phyloP scores from a whole-genome alignment of 129 eudicot genomes.

The Deinandra increscens region DNA sequence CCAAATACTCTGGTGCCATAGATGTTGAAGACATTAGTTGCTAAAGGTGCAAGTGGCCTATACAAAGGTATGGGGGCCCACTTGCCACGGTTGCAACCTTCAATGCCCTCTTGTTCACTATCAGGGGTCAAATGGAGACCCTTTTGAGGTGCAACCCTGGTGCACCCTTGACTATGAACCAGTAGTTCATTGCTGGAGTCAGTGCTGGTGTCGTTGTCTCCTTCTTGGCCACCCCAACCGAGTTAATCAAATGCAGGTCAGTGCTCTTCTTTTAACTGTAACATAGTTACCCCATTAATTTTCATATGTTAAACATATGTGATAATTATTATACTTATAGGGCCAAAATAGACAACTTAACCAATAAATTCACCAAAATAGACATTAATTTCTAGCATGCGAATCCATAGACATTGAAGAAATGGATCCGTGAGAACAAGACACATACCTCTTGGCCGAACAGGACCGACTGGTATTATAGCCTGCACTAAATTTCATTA shows the following conservation, averaged over 20 bases:
- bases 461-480: no score
- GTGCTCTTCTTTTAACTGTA: neutral
- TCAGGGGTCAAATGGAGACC: conserved; percentile 86
- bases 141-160: conserved; percentile 73
- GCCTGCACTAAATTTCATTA: no score
- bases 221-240: conserved; percentile 88
- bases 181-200: conserved; percentile 81
- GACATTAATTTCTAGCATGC: no score
- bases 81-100: conserved; percentile 98
- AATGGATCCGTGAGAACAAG: no score
- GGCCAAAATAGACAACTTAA: no score
- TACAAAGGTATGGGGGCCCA: conserved; percentile 98
- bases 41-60: conserved; percentile 85
- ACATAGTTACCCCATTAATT: neutral
- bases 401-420: no score
- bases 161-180: conserved; percentile 64
- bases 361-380: no score
- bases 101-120: conserved; percentile 82
- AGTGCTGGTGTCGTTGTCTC: conserved; percentile 94
- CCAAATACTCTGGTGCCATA: conserved; percentile 77
- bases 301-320: neutral
- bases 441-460: no score
- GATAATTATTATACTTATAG: neutral
- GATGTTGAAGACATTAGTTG: conserved; percentile 81
- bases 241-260: conserved; percentile 91